These are phyloP conservation scores for Phytophthora ramorum DNA, from an alignment of 352 stramenopile genomes.

Conservation along the genomic window DNA sequence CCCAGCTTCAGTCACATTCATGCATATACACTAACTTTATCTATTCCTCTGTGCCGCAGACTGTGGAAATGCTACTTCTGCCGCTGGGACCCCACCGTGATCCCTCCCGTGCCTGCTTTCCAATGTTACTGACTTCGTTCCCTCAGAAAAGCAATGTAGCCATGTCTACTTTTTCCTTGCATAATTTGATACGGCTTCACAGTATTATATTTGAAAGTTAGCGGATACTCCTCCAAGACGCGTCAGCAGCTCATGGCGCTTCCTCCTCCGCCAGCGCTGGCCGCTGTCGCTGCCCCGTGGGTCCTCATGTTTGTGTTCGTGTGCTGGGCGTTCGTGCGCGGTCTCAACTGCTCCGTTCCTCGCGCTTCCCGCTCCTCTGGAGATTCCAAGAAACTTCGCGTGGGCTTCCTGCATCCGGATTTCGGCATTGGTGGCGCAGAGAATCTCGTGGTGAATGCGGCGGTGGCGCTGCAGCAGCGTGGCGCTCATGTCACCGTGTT, in stretches of 20 bases:
- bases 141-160: neutral
- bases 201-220: conserved; percentile 18
- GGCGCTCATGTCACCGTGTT: conserved; percentile 92
- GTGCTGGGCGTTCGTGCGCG: conserved; percentile 34
- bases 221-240: conserved; percentile 2
- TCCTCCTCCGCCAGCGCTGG: conserved; percentile 19
- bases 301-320: conserved; percentile 31
- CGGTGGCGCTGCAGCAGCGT: conserved; percentile 86
- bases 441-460: conserved; percentile 93
- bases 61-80: conserved; percentile 90
- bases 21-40: conserved; percentile 8
- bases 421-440: conserved; percentile 98
- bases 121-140: conserved; percentile 76
- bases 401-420: conserved; percentile 98
- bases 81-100: conserved; percentile 81
- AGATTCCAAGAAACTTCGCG: conserved; percentile 41
- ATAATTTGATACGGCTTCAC: conserved; percentile 16
- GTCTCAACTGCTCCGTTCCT: conserved; percentile 33
- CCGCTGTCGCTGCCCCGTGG: conserved; percentile 20
- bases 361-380: conserved; percentile 11
- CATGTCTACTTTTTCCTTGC: conserved; percentile 14
- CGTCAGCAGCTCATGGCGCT: conserved; percentile 33
- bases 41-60: conserved; percentile 29
- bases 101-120: conserved; percentile 68
- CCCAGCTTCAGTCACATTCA: neutral